Base-by-base conservation (phyloP, 108 stramenopile genomes). In the Discostella pseudostelligera region DNA sequence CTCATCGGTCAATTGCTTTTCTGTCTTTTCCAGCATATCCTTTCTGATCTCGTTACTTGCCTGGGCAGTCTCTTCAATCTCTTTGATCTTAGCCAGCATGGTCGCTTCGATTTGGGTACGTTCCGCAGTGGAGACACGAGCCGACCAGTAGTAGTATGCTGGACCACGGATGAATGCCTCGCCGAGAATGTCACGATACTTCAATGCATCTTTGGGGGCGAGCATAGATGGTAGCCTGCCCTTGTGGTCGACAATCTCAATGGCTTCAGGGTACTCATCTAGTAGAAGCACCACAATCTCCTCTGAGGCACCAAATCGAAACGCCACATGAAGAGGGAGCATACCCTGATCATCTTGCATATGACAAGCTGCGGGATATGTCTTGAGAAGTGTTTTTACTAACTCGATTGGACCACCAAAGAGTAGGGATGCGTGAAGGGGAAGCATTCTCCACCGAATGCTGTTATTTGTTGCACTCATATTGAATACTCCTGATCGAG, bases 331-430 rank as follows among this genome's bases (percentile, higher is more conserved):
- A 0, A 92, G 68, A 8, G 90, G 87, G 9, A 87, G 64, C 84
- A 87, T 86, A 0, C 90, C 90, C 62, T 92, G 90, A 56, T 92
- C 90, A 56, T 92, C 90, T 25, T 64, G 56, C 35, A 73, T 46
- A 8, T 42, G 43, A 8, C 75, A 77, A 13, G 78, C 90, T 11
- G 49, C 53, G 8, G 84, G 83, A 79, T 87, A 77, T 8, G 68
- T 69, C 24, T 75, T 72, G 45, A 92, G 58, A 47, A 92, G 63
- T 1, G 72, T 49, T 16, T 71, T 67, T 20, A 92, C 56, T 8
- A 88, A 61, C 9, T 59, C 44, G 17, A 67, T 13, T 1, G 89
- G 89, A 21, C 81, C 74, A 53, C 80, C 66, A 56, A 92, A 87
- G 35, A 87, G 85, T 16, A 92, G 66, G 1, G 87, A 81, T 0